Base-by-base conservation (phyloP, 2,329 filamentous ascomycete species). In the Monilinia fructigena region DNA sequence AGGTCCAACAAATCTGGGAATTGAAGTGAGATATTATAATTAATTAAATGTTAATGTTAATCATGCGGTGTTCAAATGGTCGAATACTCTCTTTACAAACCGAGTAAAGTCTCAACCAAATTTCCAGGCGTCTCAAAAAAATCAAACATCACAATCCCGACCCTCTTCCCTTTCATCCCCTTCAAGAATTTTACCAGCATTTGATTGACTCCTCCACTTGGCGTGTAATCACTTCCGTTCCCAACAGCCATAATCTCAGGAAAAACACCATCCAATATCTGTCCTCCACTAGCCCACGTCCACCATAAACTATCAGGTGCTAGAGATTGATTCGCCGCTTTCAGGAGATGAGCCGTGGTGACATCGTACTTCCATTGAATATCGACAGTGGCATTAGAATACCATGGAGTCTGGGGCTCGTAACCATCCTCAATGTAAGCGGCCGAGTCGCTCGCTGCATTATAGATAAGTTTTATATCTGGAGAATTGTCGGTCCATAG, bases 101-200 rank as follows among this genome's bases (percentile, higher is more conserved):
- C 68, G 61, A 83, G 69, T 47, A 82, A 76, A 2, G 76, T 74
- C 64, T 77, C 73, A 23, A 83, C 70, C 59, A 84, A 69, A 4
- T 79, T 76, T 2, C 66, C 71, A 0, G 80, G 81, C 69, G 78
- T 72, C 55, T 82, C 79, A 69, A 78, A 84, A 69, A 81, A 84
- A 70, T 84, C 82, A 73, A 84, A 78, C 75, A 84, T 82, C 18
- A 83, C 78, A 68, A 84, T 80, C 0, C 82, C 82, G n/a, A 83
- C 60, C 61, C 82, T 76, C 72, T 79, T 78, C 2, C 81, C 80
- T 55, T 74, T 76, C 66, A 79, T 68, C 4, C 68, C 55, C 61
- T 75, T 67, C 35, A 84, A 69, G 31, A 79, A 75, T 0, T 74
- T 66, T 6, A 79, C 65, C 2, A 84, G 69, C 56, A 76, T 75